These are phyloP conservation scores for Coprinopsis marcescibilis DNA, from an alignment of 768 basidiomycete genomes.

Conservation along the genomic window DNA sequence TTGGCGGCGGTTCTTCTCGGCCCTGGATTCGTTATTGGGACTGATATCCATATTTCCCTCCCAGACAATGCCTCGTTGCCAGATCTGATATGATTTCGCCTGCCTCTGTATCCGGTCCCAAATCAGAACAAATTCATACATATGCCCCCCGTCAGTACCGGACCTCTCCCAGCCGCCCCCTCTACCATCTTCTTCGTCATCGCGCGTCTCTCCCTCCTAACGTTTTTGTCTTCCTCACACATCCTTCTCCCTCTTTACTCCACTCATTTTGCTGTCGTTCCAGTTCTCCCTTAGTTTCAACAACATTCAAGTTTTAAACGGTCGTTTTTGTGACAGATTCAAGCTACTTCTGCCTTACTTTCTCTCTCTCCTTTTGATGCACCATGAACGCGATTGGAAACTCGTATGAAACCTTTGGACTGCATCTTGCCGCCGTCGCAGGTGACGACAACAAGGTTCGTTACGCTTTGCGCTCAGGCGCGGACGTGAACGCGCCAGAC, in stretches of 20 bases:
- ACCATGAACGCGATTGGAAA: constrained; percentile 20
- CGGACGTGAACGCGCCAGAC: constrained; percentile 66
- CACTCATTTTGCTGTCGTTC: constrained; percentile 2
- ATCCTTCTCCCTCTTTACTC: constrained; percentile 5
- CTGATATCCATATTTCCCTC: constrained; percentile 3
- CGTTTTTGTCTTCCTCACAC: constrained; percentile 12
- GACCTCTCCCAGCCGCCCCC: background rate
- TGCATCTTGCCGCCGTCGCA: constrained; percentile 50
- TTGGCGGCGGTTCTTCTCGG: background rate
- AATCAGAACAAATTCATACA: constrained; percentile 12
- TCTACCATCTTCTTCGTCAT: constrained; percentile 11
- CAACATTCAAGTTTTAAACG: constrained; percentile 5
- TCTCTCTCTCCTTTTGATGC: constrained; percentile 3
- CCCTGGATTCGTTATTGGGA: background rate
- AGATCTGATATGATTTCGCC: constrained; percentile 11
- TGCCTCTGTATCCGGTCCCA: background rate
- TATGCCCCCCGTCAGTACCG: constrained; percentile 14
- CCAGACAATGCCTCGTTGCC: constrained; percentile 20
- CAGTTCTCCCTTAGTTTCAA: background rate
- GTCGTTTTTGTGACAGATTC: background rate
- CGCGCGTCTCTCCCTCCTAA: constrained; percentile 14
- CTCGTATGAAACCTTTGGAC: constrained; percentile 31
- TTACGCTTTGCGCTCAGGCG: constrained; percentile 50
- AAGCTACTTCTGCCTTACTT: background rate
- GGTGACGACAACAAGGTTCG: constrained; percentile 52